Conservation (phyloP, 202 grass and related monocot genomes). For the Cymbopogon flexuosus region DNA sequence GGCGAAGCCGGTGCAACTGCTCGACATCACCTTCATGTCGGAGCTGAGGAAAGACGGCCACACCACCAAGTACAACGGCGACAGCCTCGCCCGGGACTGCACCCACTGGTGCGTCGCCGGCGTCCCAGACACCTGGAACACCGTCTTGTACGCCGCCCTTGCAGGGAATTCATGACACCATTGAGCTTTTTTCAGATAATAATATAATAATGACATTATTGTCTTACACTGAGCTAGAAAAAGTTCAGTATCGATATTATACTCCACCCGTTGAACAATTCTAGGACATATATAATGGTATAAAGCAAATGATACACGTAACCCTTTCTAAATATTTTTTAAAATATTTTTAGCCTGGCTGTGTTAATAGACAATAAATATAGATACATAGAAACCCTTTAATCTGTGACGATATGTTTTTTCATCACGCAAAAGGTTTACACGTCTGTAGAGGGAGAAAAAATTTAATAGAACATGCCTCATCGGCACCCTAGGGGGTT, state of each 20-base stretch:
- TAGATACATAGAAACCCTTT: too few relatives aligned
- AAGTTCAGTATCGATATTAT: not conserved
- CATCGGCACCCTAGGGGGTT: too few relatives aligned
- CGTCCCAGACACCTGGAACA: constrained; percentile 77
- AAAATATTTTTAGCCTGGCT: too few relatives aligned
- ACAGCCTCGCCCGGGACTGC: constrained; percentile 50
- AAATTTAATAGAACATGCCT: too few relatives aligned
- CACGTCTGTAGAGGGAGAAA: too few relatives aligned
- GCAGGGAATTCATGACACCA: not conserved
- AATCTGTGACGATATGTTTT: too few relatives aligned
- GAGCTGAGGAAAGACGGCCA: constrained; percentile 81
- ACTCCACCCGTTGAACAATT: not conserved
- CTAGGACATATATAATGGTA: not conserved
- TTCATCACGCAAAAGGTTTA: too few relatives aligned
- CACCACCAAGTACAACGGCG: constrained; percentile 62
- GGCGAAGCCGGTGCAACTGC: constrained; percentile 53
- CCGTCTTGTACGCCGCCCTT: constrained; percentile 62
- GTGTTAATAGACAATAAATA: too few relatives aligned
- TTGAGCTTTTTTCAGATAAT: not conserved
- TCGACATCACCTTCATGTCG: constrained; percentile 68
- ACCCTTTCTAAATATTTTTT: too few relatives aligned
- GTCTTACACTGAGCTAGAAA: not conserved
- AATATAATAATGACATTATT: not conserved
- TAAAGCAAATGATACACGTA: too few relatives aligned
- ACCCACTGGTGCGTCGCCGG: constrained; percentile 89